phyloP scores from a whole-genome alignment of 83 land plant genomes.

The Picea engelmannii region DNA sequence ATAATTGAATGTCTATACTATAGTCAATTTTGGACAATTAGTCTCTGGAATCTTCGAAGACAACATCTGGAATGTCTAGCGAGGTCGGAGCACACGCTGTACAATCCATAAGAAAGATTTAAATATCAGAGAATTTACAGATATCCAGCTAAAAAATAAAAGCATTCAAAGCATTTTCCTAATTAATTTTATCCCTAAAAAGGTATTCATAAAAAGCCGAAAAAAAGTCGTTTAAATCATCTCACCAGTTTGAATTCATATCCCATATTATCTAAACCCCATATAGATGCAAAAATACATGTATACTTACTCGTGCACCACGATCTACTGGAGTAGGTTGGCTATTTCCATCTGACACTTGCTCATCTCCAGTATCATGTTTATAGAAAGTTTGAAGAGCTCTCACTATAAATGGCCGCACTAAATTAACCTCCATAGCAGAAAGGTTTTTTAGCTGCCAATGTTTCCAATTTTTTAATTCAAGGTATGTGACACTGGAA shows the following conservation, averaged over 20 bases:
- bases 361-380: constrained; percentile 82
- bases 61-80: constrained; percentile 4
- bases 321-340: constrained; percentile 41
- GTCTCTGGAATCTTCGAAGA: neutral
- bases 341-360: constrained; percentile 35
- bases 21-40: neutral
- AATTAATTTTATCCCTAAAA: neutral
- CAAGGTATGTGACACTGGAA: neutral
- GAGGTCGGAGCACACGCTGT: constrained; percentile 6
- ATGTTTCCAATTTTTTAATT: constrained; percentile 1
- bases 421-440: constrained; percentile 97
- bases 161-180: neutral
- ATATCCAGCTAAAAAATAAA: neutral
- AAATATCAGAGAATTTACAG: neutral
- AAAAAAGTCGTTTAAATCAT: neutral
- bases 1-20: neutral
- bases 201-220: neutral
- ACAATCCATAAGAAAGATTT: neutral
- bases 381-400: constrained; percentile 84
- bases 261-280: neutral
- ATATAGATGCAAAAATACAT: neutral
- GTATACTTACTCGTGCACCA: constrained; percentile 65
- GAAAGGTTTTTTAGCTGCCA: constrained; percentile 89
- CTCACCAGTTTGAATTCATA: neutral
- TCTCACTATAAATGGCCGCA: constrained; percentile 84